Evolutionary conservation across 164 flowering plant genomes (phyloP), one percentile per base, ranked within the genome.

Genomic region (Vitis rotundifolia): DNA sequence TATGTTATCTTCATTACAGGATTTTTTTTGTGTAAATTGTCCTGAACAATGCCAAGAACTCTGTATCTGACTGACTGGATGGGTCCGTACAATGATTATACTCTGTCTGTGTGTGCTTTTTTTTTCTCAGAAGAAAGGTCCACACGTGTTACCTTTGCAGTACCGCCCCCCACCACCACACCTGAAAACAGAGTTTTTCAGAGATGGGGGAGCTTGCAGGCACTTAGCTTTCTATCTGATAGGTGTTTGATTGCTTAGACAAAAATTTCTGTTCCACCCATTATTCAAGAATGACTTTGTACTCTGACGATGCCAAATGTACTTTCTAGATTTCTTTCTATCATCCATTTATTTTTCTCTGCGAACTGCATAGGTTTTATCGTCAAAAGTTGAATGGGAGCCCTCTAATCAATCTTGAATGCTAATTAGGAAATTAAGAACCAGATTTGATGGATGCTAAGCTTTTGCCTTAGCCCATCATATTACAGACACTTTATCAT

Each of bases 31-130:
- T 57, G 69, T 66, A 49, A 60, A 56, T 44, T 51, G 66, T 76
- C 79, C 80, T 71, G 75, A 60, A 44, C 72, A 74, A 59, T 73
- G 70, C 76, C 80, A 73, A 74, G 66, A 62, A 13, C 60, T 71
- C 70, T 70, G 7, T 37, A 37, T 3, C 44, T 37, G 67, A 72
- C 77, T 74, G 77, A 77, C 75, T 19, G 9, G 31, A 1, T 50
- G 47, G 58, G 8, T 63, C 57, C 72, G 77, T 73, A 71, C 77
- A 77, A 73, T 61, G 48, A 69, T 69, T 50, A 11, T 37, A 3
- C 57, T 67, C 8, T 65, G 14, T 56, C 57, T 67, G 11, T 65
- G 14, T 56, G 2, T 22, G 22, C 0, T 22, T 22, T 50, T 22
- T 49, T 47, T 50, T 51, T 15, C 49, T 73, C 49, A 49, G 9